These are phyloP conservation scores for Pisolithus albus DNA, from an alignment of 768 basidiomycete species.

Conservation along the genomic window DNA sequence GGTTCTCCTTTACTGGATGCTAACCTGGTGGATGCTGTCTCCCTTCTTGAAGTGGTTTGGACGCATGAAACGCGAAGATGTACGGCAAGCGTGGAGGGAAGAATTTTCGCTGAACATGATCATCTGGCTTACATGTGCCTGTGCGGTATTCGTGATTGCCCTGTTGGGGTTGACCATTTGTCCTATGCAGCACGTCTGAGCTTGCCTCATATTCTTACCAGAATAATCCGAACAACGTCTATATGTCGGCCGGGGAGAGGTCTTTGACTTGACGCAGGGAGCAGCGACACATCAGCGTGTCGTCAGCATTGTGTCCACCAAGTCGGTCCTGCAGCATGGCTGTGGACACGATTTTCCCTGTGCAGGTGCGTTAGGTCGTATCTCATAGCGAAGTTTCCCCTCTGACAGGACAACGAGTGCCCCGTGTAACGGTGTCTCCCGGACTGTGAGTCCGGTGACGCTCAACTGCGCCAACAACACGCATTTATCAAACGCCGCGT, in stretches of 20 bases:
- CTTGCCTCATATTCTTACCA: conserved; percentile 62
- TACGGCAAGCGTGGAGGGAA: conserved; percentile 96
- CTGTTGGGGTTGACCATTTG: conserved; percentile 85
- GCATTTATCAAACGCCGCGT: conserved; percentile 73
- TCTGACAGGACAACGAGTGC: conserved; percentile 50
- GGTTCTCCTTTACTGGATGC: conserved; percentile 79
- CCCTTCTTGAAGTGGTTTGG: conserved; percentile 64
- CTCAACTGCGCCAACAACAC: conserved; percentile 69
- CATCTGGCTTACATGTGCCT: conserved; percentile 92
- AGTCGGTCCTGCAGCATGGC: conserved; percentile 59
- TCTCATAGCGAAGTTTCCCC: background rate
- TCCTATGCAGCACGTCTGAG: conserved; percentile 89
- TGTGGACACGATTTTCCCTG: conserved; percentile 80
- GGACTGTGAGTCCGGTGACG: conserved; percentile 73
- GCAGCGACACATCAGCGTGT: conserved; percentile 59
- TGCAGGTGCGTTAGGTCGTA: conserved; percentile 54
- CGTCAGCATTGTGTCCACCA: conserved; percentile 67
- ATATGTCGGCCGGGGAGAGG: conserved; percentile 82
- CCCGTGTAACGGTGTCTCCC: conserved; percentile 80
- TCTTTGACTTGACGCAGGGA: conserved; percentile 76
- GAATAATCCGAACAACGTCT: conserved; percentile 66
- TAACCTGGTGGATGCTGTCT: conserved; percentile 90
- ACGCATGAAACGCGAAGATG: conserved; percentile 89
- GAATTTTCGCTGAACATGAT: conserved; percentile 91
- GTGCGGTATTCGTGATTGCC: conserved; percentile 89